phyloP scores from a whole-genome alignment of 129 eudicot genomes.

The Gnaphalium uliginosum region DNA sequence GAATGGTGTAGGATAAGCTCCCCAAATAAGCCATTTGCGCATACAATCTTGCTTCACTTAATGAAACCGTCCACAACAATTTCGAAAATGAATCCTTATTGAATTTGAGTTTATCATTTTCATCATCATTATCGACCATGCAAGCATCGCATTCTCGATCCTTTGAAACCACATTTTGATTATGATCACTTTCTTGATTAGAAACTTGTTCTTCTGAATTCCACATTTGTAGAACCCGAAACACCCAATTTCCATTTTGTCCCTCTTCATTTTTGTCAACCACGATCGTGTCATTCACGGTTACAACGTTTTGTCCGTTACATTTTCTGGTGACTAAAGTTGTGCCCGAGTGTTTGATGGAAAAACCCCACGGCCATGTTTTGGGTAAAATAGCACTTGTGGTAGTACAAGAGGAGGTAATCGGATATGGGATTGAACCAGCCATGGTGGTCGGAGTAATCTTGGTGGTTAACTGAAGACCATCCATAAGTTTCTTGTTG shows the following conservation, averaged over 20 bases:
- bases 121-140: constrained; percentile 32
- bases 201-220: constrained; percentile 21
- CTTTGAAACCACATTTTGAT: background rate
- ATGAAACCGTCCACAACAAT: constrained; percentile 59
- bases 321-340: constrained; percentile 44
- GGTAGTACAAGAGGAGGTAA: constrained; percentile 25
- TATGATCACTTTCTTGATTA: constrained; percentile 7
- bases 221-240: constrained; percentile 60
- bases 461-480: constrained; percentile 40
- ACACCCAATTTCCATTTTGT: constrained; percentile 62
- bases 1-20: constrained; percentile 67
- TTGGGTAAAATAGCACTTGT: constrained; percentile 17
- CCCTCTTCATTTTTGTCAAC: constrained; percentile 29
- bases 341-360: constrained; percentile 51
- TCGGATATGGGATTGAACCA: constrained; percentile 28
- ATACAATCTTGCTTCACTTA: constrained; percentile 78
- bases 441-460: constrained; percentile 37
- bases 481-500: constrained; percentile 41
- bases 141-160: constrained; percentile 46
- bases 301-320: constrained; percentile 33
- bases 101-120: constrained; percentile 36
- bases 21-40: constrained; percentile 84
- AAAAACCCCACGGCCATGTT: constrained; percentile 37
- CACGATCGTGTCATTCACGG: constrained; percentile 48
- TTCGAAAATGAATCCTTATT: constrained; percentile 64